These are phyloP conservation scores for Hymenoscyphus fructigenus DNA, from an alignment of 2,329 filamentous ascomycete species.

Conservation along the genomic window DNA sequence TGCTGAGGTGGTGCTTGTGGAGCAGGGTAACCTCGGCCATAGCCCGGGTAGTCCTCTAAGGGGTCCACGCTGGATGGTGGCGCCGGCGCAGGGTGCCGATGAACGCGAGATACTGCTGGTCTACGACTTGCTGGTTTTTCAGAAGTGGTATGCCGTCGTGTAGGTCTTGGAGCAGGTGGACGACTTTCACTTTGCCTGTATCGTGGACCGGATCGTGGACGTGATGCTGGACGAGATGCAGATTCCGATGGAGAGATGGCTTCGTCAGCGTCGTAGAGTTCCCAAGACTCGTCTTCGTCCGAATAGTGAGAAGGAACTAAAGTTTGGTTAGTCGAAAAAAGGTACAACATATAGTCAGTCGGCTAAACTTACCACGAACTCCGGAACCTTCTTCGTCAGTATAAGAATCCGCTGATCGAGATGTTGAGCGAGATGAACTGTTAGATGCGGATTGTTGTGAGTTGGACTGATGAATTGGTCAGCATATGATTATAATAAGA, in stretches of 20 bases:
- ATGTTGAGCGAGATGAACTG: constrained; percentile 31
- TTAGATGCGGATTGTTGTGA: constrained; percentile 24
- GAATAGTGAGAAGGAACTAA: constrained; percentile 28
- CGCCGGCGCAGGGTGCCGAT: constrained; percentile 47
- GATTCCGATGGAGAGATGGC: constrained; percentile 56
- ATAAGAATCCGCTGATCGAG: constrained; percentile 31
- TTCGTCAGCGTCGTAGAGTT: constrained; percentile 46
- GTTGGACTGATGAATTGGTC: background rate
- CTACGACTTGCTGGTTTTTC: constrained; percentile 39
- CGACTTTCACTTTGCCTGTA: constrained; percentile 34
- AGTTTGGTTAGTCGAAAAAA: background rate
- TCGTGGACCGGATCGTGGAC: constrained; percentile 27
- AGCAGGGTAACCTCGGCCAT: constrained; percentile 42
- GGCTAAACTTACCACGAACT: constrained; percentile 25
- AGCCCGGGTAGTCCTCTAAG: constrained; percentile 58
- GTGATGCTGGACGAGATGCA: constrained; percentile 51
- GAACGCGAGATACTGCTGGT: constrained; percentile 41
- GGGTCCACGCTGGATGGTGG: constrained; percentile 64
- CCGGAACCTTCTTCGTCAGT: constrained; percentile 35
- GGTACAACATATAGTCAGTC: background rate
- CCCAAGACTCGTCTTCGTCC: constrained; percentile 30
- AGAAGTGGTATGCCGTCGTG: constrained; percentile 38
- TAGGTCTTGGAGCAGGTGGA: constrained; percentile 39
- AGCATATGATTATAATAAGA: background rate
- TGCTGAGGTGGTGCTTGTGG: constrained; percentile 35